phyloP scores from a whole-genome alignment of 257 asterid species.

The Anisodus tanguticus region DNA sequence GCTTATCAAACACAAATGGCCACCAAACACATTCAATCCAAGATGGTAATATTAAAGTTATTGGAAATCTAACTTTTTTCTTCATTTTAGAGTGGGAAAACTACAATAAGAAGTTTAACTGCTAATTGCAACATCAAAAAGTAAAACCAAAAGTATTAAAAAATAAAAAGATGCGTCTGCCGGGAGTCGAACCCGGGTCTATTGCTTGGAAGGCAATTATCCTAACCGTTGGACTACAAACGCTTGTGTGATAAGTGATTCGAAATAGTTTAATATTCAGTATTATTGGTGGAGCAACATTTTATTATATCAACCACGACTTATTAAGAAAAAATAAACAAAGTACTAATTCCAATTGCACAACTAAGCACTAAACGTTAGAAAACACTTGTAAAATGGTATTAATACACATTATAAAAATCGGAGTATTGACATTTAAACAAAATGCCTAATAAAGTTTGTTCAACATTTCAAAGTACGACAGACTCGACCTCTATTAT shows the following conservation, averaged over 20 bases:
- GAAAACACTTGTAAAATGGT: not conserved
- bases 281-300: too few species aligned
- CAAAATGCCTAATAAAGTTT: too few species aligned
- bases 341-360: not conserved
- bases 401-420: not conserved
- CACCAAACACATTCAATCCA: not conserved
- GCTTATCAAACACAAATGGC: not conserved
- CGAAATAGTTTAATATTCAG: too few species aligned
- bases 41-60: not conserved
- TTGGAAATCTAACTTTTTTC: not conserved
- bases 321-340: not conserved
- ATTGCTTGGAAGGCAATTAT: constrained; percentile 99
- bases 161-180: constrained; percentile 48
- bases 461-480: not conserved
- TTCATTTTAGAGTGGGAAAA: not conserved
- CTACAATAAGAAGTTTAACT: not conserved
- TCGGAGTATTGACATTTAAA: not conserved
- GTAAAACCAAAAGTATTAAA: not conserved
- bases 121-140: not conserved
- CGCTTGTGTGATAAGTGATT: not conserved
- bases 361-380: not conserved
- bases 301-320: too few species aligned
- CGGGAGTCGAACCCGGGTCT: constrained; percentile 99
- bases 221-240: constrained; percentile 94
- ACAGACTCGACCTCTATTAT: not conserved